Base-by-base conservation (phyloP, 2,329 filamentous ascomycete genomes). In the Tolypocladium capitatum region DNA sequence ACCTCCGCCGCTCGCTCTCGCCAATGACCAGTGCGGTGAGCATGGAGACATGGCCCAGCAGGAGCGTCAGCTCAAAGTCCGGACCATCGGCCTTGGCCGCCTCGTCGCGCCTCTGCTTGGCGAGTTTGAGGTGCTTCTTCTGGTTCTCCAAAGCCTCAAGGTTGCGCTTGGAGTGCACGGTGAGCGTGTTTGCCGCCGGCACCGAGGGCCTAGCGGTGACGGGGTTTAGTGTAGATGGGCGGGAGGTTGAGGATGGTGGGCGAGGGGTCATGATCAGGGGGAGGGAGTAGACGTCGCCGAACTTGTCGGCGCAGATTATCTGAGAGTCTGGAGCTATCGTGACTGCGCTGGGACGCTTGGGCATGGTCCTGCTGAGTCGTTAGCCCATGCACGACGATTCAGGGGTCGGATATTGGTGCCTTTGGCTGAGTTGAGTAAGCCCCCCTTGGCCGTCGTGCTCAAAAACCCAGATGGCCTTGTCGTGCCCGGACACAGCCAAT, bases 1-100 rank as follows among this genome's bases (percentile, higher is more conserved):
- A 78, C 16, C 63, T 63, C 28, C 63, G 62, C 24, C 56, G 63
- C 50, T 55, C 68, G 52, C 54, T 71, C 61, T 59, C 68, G 6
- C 72, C 74, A 38, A 80, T 71, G 2, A 72, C 65, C 46, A 96
- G 63, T 58, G 87, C 83, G 1, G 90, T 96, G 45, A 98, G 78
- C 79, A 97, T 86, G 1, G 91, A 96, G 14, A 98, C 92, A 66
- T 98, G 92, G 13, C 92, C 92, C 1, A 98, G 78, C 8, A 96
- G 71, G 1, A 95, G 72, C 34, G 82, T 78, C 56, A 88, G 79
- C 56, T 88, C 83, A 60, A 94, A 94, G 27, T 70, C 57, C 13
- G 72, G 65, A 34, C 60, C 63, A 28, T 68, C 66, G 14, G 59
- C 48, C 49, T 66, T 64, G 14, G 56, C 54, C 3, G 56, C 51